Percentiles rank a stretch among this genome's conserved stretches.
Conservation (phyloP, 2,329 filamentous ascomycete species). For the Stachybotrys chlorohalonatus region DNA sequence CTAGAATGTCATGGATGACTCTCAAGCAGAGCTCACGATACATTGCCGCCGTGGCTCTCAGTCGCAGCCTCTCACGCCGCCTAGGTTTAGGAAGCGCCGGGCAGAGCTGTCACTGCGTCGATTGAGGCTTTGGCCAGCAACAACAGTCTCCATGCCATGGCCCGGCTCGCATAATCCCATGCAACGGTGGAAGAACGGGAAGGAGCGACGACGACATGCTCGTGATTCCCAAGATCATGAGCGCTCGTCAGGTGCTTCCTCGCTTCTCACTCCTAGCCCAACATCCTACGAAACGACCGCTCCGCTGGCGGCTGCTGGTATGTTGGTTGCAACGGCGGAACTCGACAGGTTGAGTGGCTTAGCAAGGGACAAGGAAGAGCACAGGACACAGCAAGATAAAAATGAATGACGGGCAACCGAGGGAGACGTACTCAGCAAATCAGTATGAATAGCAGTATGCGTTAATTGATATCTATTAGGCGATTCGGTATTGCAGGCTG, state of each 20-base stretch:
- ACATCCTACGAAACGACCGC: conserved; percentile 10
- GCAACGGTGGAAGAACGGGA: conserved; percentile 12
- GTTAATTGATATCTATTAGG: no score
- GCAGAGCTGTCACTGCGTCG: conserved; percentile 13
- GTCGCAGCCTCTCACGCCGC: conserved; percentile 16
- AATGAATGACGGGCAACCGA: neutral
- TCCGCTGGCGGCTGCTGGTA: conserved; percentile 15
- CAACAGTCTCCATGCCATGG: conserved; percentile 8
- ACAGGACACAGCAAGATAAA: neutral
- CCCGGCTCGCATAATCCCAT: conserved; percentile 3
- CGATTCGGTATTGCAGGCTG: no score
- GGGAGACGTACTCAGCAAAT: no score
- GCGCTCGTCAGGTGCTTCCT: conserved; percentile 12
- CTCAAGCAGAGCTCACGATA: neutral
- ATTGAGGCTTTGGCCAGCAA: conserved; percentile 14
- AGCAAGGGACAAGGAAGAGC: conserved; percentile 10
- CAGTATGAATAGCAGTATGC: no score
- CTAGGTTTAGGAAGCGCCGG: conserved; percentile 10
- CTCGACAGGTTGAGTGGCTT: conserved; percentile 20
- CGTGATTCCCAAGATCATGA: conserved; percentile 16
- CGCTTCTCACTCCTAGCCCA: conserved; percentile 9
- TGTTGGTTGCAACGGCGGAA: conserved; percentile 18
- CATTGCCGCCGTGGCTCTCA: conserved; percentile 7
- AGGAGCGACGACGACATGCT: conserved; percentile 19
- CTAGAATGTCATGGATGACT: neutral